Percentiles rank a stretch among this genome's conserved stretches.
Evolutionary conservation across 257 asterid species (phyloP).

Genomic region (Plantago major): DNA sequence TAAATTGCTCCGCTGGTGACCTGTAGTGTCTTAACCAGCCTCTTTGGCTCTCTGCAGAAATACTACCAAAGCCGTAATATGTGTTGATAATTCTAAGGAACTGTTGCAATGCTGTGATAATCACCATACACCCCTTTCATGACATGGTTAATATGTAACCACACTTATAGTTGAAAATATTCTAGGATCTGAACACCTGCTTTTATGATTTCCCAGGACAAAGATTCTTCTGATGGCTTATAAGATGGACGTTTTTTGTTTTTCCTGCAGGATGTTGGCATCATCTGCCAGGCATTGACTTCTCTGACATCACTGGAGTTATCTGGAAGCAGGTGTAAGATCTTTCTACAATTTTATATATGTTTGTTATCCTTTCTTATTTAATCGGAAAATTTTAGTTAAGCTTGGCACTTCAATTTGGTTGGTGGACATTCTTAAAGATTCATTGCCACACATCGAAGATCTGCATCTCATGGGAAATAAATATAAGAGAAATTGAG

Average conservation of each 20-base stretch:
- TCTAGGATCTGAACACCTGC: too few species aligned
- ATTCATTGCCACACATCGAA: slow-evolving; percentile 56
- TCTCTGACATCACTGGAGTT: slow-evolving; percentile 63
- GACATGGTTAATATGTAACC: not conserved
- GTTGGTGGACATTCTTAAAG: slow-evolving; percentile 80
- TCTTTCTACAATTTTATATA: slow-evolving; percentile 5
- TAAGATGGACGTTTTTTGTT: not conserved
- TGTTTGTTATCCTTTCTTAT: slow-evolving; percentile 11
- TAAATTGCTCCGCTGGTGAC: too few species aligned
- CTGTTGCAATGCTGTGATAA: too few species aligned
- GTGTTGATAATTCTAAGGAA: too few species aligned
- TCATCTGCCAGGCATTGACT: slow-evolving; percentile 60
- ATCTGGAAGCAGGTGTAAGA: slow-evolving; percentile 69
- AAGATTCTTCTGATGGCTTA: slow-evolving; percentile 2
- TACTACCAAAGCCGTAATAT: too few species aligned
- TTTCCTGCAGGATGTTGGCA: slow-evolving; percentile 62
- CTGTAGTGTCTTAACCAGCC: too few species aligned
- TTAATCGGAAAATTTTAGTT: slow-evolving; percentile 10
- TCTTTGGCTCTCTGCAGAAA: too few species aligned
- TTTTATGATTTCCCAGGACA: not conserved
- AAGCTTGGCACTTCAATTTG: slow-evolving; percentile 17
- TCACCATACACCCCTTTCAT: not conserved
- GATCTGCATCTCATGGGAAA: slow-evolving; percentile 95
- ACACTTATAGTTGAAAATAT: not conserved
- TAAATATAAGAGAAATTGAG: slow-evolving; percentile 46